Evolutionary conservation across 192 early-diverging fungal species (phyloP), one percentile per base, ranked within the genome.

Genomic region (Chytriomyces confervae): DNA sequence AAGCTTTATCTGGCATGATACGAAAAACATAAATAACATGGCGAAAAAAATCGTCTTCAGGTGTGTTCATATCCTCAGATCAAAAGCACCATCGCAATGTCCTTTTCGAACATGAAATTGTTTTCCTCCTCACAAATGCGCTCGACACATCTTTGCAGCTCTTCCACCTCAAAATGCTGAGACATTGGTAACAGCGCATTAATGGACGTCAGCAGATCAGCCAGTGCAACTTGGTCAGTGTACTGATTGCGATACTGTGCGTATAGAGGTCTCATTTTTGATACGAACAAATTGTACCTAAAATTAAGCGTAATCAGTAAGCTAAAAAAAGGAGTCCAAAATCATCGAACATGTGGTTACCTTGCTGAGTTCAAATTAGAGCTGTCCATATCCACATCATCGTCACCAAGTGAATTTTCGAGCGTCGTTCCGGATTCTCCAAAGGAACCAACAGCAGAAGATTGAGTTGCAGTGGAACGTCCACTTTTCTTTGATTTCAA

Each of bases 31-130:
- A 36, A 36, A 36, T 36, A 36, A 36, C 36, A 36, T 36, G 36
- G 36, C 36, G 36, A 36, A 36, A 36, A 27, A 36, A 36, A 36
- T 36, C 36, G 36, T 36, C 36, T 36, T 36, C 36, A 36, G 36
- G 36, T 36, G 36, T 36, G 36, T 36, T 36, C 36, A 36, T 36
- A 36, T 57, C 53, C 53, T 84, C 77, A 88, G 29, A 88, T 72
- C 50, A 88, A 82, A 50, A 86, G 70, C n/a, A 88, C 72, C n/a
- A 46, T 69, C 63, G 73, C 83, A 27, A 71, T 66, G 20, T 84
- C 85, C 61, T 81, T 80, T 64, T 84, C 79, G 53, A 79, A 84
- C 86, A 85, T 86, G 23, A 88, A 62, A 36, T 65, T 75, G 50
- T 72, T 57, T 64, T 88, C 83, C 16, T 76, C 49, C 36, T 83